Evolutionary conservation across 1,284 basidiomycete species (phyloP).

Genomic region (Trichosporon ovoides): DNA sequence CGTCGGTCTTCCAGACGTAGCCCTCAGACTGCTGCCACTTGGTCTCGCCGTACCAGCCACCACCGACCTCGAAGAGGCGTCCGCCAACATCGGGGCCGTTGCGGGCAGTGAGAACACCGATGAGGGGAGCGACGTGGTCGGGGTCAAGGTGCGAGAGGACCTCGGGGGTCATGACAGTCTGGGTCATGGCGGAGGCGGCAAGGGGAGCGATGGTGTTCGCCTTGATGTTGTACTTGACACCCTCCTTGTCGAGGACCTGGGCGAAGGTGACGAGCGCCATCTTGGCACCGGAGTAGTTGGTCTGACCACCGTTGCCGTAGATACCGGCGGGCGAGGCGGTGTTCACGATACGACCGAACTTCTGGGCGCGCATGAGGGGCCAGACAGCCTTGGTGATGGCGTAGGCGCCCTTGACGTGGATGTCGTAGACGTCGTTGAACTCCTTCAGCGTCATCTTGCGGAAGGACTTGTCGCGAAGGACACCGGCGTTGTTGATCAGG

Average conservation of each 20-base stretch:
- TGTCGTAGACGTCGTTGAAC: slow-evolving; percentile 78
- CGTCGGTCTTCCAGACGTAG: slow-evolving; percentile 76
- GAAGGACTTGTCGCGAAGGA: slow-evolving; percentile 73
- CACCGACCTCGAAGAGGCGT: slow-evolving; percentile 88
- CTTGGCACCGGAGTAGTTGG: slow-evolving; percentile 63
- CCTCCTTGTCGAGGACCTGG: slow-evolving; percentile 84
- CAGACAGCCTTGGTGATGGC: slow-evolving; percentile 94
- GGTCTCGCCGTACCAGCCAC: slow-evolving; percentile 85
- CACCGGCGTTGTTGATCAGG: slow-evolving; percentile 96
- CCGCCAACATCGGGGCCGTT: slow-evolving; percentile 71
- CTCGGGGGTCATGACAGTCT: slow-evolving; percentile 91
- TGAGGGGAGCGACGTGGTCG: slow-evolving; percentile 88
- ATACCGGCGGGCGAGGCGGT: slow-evolving; percentile 62
- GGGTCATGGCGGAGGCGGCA: slow-evolving; percentile 89
- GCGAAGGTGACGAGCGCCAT: slow-evolving; percentile 84
- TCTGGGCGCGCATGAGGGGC: slow-evolving; percentile 92
- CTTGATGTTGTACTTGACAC: slow-evolving; percentile 88
- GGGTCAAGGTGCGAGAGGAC: slow-evolving; percentile 90
- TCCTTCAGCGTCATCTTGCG: slow-evolving; percentile 86
- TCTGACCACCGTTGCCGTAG: slow-evolving; percentile 93
- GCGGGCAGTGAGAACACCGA: slow-evolving; percentile 58
- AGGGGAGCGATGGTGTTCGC: slow-evolving; percentile 86
- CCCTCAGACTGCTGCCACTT: slow-evolving; percentile 87
- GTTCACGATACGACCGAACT: slow-evolving; percentile 88
- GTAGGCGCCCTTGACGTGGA: slow-evolving; percentile 93